A percentile compares a stretch with the other conserved stretches of the same genome.
Conservation (phyloP, 495 filamentous ascomycete species). For the Hypoxylon perforatum region DNA sequence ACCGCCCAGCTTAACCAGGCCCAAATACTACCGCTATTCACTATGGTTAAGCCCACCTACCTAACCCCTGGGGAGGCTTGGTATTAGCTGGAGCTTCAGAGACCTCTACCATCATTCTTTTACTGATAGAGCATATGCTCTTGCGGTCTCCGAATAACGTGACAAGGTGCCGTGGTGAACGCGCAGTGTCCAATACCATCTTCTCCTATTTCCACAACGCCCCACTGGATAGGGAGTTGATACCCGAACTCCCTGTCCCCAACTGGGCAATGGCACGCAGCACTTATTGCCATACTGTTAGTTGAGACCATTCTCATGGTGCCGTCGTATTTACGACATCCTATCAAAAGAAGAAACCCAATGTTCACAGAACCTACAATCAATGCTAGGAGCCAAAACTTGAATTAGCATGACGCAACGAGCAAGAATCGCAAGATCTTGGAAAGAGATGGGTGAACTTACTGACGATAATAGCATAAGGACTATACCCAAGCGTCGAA, state of each 20-base stretch:
- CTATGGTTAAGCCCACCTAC: not conserved
- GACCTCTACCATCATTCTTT: not conserved
- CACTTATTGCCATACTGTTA: conserved; percentile 40
- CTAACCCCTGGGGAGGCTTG: not conserved
- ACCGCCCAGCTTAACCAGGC: not conserved
- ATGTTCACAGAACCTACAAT: not conserved
- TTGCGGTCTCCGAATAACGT: conserved; percentile 6
- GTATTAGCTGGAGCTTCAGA: not conserved
- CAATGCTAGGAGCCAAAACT: not conserved
- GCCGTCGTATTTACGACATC: conserved; percentile 33
- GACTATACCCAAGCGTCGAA: conserved; percentile 47
- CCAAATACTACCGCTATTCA: not conserved
- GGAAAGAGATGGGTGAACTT: not conserved
- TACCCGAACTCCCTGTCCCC: conserved; percentile 27
- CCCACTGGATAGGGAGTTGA: conserved; percentile 28
- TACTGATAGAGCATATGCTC: conserved; percentile 2
- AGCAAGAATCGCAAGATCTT: not conserved
- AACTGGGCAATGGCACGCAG: conserved; percentile 29
- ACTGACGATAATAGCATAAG: conserved; percentile 44
- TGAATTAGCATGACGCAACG: not conserved
- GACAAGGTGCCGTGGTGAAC: conserved; percentile 12
- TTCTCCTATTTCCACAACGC: conserved; percentile 10
- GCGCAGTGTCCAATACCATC: conserved; percentile 14
- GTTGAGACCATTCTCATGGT: conserved; percentile 38
- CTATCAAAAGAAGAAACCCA: conserved; percentile 14